Evolutionary conservation across 306 rosid genomes (phyloP).

Genomic region (Malus orientalis): DNA sequence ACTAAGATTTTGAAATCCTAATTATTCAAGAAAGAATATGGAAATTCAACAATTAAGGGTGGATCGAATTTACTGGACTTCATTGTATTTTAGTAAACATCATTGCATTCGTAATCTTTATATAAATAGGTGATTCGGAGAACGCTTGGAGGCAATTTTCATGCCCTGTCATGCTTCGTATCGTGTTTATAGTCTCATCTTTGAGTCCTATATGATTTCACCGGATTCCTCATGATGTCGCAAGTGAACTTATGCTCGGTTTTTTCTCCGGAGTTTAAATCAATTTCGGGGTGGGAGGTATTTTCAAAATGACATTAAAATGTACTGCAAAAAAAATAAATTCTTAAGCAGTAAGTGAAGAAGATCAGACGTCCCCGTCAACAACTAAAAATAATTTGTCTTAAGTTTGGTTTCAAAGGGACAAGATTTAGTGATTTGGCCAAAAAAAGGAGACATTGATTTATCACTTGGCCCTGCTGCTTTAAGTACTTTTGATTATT

Average conservation of each 20-base stretch:
- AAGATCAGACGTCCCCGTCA: constrained; percentile 9
- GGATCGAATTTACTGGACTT: neutral
- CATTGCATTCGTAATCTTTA: neutral
- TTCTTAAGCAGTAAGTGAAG: neutral
- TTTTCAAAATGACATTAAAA: neutral
- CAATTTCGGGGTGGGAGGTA: neutral
- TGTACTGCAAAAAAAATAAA: neutral
- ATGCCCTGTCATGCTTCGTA: neutral
- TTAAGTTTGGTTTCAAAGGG: neutral
- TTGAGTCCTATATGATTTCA: neutral
- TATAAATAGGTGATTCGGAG: neutral
- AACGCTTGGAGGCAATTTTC: neutral
- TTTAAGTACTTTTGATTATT: neutral
- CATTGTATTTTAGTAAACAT: neutral
- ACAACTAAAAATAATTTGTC: constrained; percentile 6
- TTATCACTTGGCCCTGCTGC: neutral
- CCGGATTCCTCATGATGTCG: neutral
- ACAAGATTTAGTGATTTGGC: neutral
- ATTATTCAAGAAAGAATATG: no score
- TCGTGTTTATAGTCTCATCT: neutral
- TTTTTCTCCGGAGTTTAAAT: neutral
- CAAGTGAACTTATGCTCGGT: neutral
- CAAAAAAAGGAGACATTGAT: neutral
- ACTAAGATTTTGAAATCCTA: neutral
- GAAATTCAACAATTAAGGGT: neutral